These are phyloP conservation scores for Epichloe gansuensis DNA, from an alignment of 2,329 filamentous ascomycete genomes.

Conservation along the genomic window DNA sequence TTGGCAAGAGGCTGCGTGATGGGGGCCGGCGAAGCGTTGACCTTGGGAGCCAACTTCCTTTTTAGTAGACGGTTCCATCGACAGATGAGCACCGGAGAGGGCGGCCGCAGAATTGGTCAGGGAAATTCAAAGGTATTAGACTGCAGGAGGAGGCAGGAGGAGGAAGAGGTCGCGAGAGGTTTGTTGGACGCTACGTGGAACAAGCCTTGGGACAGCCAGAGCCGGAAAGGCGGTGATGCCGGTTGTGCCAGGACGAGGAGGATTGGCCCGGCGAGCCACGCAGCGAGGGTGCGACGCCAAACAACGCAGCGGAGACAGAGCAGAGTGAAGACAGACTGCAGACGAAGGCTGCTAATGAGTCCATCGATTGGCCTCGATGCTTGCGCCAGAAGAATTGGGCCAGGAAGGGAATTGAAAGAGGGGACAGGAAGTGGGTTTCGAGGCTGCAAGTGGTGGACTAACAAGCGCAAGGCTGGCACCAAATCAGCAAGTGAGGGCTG, in stretches of 20 bases:
- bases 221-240: constrained; percentile 1
- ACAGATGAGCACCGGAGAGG: constrained; percentile 8
- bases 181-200: not conserved
- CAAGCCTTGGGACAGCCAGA: not conserved
- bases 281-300: not conserved
- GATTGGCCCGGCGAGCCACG: constrained; percentile 2
- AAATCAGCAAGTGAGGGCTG: not conserved
- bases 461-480: not conserved
- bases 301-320: not conserved
- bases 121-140: not conserved
- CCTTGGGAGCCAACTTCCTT: constrained; percentile 32
- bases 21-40: constrained; percentile 20
- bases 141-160: not conserved
- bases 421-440: constrained; percentile 3
- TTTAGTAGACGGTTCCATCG: constrained; percentile 32
- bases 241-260: constrained; percentile 1
- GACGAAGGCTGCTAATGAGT: constrained; percentile 1
- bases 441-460: constrained; percentile 4
- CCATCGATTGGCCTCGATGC: constrained; percentile 6
- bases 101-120: constrained; percentile 10
- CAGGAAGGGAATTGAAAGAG: constrained; percentile 2
- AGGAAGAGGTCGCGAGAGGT: not conserved
- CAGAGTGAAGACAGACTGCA: not conserved
- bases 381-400: constrained; percentile 4
- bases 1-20: constrained; percentile 15